Base-by-base conservation (phyloP, 192 early-diverging fungal species). In the Linnemannia exigua region DNA sequence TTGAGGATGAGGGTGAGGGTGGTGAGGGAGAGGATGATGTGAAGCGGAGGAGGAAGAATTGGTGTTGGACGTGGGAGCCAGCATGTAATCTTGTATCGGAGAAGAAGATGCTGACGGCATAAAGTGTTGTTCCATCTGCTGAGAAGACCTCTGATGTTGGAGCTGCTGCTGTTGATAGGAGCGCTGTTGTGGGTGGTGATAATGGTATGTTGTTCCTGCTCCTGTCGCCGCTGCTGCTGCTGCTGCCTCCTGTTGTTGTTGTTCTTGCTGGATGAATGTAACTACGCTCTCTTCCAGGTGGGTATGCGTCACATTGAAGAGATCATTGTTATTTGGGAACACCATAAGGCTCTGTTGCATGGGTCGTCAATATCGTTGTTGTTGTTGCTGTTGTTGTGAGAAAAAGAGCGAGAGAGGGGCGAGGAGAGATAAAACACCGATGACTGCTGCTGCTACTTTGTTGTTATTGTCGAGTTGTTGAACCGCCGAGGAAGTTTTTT, bases 1-100 rank as follows among this genome's bases (percentile, higher is more conserved):
- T 12, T 70, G 72, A 36, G 33, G 66, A 54, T 75, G 70, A 19
- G 72, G 25, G 46, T 50, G 72, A 38, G 48, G 41, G 61, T 63
- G 63, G 41, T 46, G 67, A 78, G 50, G 31, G 50, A 58, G 66
- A 74, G 46, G n/a, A 41, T n/a, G 28, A n/a, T 19, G 41, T 15
- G 41, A 47, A 61, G 35, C 37, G 36, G 31, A 54, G 31, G 75
- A 80, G 46, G 70, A 47, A 37, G 72, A 74, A 58, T 51, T 12
- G 31, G 77, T 28, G 6, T n/a, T n/a, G n/a, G n/a, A n/a, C n/a
- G 67, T 61, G 11, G 69, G 68, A 91, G 88, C 92, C 91, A 94
- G 87, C 91, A 92, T 67, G 93, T 72, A 46, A 5, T 72, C 68
- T 72, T 81, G 79, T 35, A 48, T 74, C 15, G 72, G 47, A 19